phyloP scores from a whole-genome alignment of 768 basidiomycete genomes.

The Artomyces pyxidatus region DNA sequence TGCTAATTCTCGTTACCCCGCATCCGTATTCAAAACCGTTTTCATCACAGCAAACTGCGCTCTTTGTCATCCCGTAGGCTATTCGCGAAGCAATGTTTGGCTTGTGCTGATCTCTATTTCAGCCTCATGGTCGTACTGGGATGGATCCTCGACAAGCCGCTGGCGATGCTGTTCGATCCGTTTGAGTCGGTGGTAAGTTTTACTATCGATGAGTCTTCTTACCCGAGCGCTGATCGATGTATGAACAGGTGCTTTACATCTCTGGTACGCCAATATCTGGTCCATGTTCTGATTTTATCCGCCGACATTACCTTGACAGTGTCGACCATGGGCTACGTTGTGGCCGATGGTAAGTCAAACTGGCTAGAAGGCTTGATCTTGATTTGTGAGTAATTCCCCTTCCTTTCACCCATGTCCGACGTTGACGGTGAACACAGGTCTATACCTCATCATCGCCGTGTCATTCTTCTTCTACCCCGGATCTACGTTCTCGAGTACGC shows the following conservation, averaged over 20 bases:
- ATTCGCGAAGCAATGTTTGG: background rate
- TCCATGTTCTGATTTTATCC: background rate
- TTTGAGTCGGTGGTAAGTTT: constrained; percentile 55
- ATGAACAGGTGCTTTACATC: constrained; percentile 30
- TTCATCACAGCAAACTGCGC: constrained; percentile 55
- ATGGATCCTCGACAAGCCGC: constrained; percentile 75
- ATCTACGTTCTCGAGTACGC: constrained; percentile 24
- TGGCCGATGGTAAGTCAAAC: constrained; percentile 83
- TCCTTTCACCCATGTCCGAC: background rate
- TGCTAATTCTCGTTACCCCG: too few relatives aligned
- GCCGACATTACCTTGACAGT: constrained; percentile 15
- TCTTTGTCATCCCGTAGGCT: constrained; percentile 57
- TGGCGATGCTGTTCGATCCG: constrained; percentile 80
- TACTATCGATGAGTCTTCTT: background rate
- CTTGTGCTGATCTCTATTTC: constrained; percentile 3
- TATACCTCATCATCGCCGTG: constrained; percentile 50
- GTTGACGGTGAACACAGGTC: constrained; percentile 22
- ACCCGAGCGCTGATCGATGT: background rate
- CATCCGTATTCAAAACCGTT: too few relatives aligned
- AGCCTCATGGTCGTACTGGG: constrained; percentile 70
- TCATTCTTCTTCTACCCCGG: constrained; percentile 45
- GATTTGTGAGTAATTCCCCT: constrained; percentile 37
- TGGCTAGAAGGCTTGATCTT: constrained; percentile 87
- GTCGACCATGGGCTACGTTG: constrained; percentile 71
- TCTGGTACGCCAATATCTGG: constrained; percentile 28